Evolutionary conservation across 805 yeast species (phyloP).

Genomic region (Crinitomyces ghanaensis): DNA sequence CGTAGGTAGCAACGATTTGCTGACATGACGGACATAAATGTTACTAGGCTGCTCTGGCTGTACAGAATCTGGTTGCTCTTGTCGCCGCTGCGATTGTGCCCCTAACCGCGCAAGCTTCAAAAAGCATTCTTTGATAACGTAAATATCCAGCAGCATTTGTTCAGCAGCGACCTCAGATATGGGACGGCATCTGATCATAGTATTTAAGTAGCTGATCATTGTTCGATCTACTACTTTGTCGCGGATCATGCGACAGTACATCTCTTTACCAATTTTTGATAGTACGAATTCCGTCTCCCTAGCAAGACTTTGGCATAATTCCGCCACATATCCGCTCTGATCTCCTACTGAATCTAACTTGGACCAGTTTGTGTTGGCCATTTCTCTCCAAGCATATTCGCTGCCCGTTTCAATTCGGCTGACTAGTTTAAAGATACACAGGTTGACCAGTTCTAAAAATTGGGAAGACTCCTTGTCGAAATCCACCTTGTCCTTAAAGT

Average conservation of each 20-base stretch:
- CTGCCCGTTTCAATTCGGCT: conserved; percentile 49
- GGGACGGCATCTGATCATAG: conserved; percentile 54
- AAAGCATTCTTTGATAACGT: conserved; percentile 47
- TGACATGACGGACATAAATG: conserved; percentile 34
- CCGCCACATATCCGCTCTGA: conserved; percentile 57
- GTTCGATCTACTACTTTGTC: conserved; percentile 65
- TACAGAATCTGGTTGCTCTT: background rate
- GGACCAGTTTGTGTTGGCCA: conserved; percentile 67
- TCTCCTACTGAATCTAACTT: conserved; percentile 52
- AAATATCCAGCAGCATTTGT: conserved; percentile 67
- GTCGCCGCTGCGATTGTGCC: conserved; percentile 1
- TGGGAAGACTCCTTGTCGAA: conserved; percentile 48
- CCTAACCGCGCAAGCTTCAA: conserved; percentile 20
- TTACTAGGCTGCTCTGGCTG: conserved; percentile 3
- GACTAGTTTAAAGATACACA: conserved; percentile 44
- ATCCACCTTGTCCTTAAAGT: conserved; percentile 31
- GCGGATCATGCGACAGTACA: conserved; percentile 60
- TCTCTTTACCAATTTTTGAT: conserved; percentile 44
- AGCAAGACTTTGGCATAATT: conserved; percentile 37
- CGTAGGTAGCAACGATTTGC: conserved; percentile 31
- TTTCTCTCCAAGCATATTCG: conserved; percentile 71
- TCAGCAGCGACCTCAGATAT: conserved; percentile 61
- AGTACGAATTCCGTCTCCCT: conserved; percentile 32
- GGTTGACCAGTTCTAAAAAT: conserved; percentile 47
- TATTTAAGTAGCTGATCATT: conserved; percentile 42